Percentiles rank a stretch among this genome's conserved stretches.
Conservation (phyloP, 352 stramenopile species). For the Phytophthora kernoviae region DNA sequence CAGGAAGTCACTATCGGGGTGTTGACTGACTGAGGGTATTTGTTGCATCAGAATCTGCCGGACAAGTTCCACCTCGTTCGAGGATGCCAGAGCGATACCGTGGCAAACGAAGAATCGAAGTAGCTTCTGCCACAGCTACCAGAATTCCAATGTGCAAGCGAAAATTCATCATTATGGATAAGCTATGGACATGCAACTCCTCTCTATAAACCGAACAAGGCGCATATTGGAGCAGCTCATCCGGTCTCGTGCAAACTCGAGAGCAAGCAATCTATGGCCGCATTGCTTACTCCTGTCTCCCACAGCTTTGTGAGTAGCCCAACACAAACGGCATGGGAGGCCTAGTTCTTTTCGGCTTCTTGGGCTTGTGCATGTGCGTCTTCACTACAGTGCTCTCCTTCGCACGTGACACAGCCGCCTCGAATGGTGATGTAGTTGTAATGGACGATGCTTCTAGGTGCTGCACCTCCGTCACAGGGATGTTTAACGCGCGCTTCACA, state of each 20-base stretch:
- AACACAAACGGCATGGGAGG: conserved; percentile 8
- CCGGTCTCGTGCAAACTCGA: neutral
- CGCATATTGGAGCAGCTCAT: conserved; percentile 1
- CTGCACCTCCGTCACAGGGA: conserved; percentile 53
- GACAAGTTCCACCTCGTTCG: conserved; percentile 55
- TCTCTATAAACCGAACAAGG: conserved; percentile 12
- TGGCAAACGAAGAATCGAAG: conserved; percentile 12
- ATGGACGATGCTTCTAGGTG: conserved; percentile 37
- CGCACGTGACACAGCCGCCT: conserved; percentile 68
- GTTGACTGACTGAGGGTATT: conserved; percentile 3
- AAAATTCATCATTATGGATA: conserved; percentile 12
- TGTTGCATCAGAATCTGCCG: conserved; percentile 46
- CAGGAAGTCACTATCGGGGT: neutral
- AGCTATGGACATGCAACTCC: conserved; percentile 5
- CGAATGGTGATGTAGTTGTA: conserved; percentile 63
- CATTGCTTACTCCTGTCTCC: conserved; percentile 9
- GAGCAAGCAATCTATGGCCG: conserved; percentile 1
- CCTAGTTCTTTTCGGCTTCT: conserved; percentile 47
- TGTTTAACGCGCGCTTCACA: conserved; percentile 60
- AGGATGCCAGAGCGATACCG: conserved; percentile 8
- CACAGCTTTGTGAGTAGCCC: conserved; percentile 3
- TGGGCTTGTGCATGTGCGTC: conserved; percentile 72
- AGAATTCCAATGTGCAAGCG: conserved; percentile 1
- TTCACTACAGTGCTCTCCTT: conserved; percentile 73
- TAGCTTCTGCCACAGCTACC: conserved; percentile 20